Evolutionary conservation across 2,329 filamentous ascomycete species (phyloP).

Genomic region (Alternaria ethzedia): DNA sequence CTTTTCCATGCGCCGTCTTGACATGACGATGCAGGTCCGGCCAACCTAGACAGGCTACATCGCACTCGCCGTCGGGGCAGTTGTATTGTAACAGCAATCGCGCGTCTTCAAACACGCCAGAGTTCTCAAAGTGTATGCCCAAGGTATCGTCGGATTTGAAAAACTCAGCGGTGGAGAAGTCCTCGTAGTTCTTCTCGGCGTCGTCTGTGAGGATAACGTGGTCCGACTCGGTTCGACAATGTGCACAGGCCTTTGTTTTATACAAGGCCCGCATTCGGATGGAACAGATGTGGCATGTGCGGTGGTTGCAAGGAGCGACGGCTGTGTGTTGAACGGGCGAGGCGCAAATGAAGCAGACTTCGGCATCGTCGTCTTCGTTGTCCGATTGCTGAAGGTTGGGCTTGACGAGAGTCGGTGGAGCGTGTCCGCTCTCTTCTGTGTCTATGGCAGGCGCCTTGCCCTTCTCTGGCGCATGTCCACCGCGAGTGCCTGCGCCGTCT

Average conservation of each 20-base stretch:
- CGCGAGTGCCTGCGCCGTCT: conserved; percentile 40
- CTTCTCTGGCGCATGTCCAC: conserved; percentile 34
- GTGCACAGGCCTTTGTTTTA: conserved; percentile 95
- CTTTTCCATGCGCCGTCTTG: conserved; percentile 78
- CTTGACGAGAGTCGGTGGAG: conserved; percentile 1
- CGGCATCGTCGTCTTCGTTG: conserved; percentile 57
- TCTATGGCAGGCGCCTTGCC: conserved; percentile 30
- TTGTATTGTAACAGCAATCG: conserved; percentile 90
- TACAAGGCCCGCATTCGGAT: conserved; percentile 90
- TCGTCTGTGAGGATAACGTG: conserved; percentile 95
- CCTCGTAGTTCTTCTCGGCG: conserved; percentile 78
- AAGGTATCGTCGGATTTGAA: conserved; percentile 81
- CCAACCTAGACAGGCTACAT: conserved; percentile 84
- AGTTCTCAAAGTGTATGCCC: conserved; percentile 88
- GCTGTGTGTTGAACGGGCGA: conserved; percentile 86
- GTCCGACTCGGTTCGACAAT: conserved; percentile 80
- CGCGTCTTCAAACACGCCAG: conserved; percentile 90
- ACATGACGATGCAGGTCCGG: conserved; percentile 83
- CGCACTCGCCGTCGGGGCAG: conserved; percentile 84
- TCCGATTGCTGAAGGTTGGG: conserved; percentile 10
- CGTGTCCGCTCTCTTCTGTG: conserved; percentile 13
- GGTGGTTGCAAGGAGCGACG: conserved; percentile 92
- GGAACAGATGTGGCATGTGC: conserved; percentile 95
- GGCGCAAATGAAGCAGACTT: conserved; percentile 97
- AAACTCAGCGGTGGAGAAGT: conserved; percentile 77